phyloP scores from a whole-genome alignment of 2,329 filamentous ascomycete species.

The Colletotrichum chlorophyti region DNA sequence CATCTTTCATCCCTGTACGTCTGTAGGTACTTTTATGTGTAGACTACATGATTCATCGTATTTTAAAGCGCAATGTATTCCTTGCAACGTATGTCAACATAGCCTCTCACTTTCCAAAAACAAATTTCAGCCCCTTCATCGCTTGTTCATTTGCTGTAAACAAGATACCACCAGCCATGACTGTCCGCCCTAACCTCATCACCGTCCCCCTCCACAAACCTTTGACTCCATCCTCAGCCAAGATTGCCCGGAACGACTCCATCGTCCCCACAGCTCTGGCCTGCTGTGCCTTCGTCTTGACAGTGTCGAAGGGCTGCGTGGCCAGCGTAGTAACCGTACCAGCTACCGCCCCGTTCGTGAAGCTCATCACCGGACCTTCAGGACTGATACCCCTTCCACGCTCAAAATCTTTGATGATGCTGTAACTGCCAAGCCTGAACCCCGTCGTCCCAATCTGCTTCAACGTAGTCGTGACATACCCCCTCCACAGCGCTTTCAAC shows the following conservation, averaged over 20 bases:
- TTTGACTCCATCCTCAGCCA: slow-evolving; percentile 14
- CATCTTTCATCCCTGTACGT: no score
- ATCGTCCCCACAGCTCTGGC: slow-evolving; percentile 13
- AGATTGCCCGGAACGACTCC: slow-evolving; percentile 3
- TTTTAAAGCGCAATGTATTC: no score
- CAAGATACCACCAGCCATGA: slow-evolving; percentile 15
- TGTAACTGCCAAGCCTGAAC: slow-evolving; percentile 16
- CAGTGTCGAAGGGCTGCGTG: slow-evolving; percentile 17
- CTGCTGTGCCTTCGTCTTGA: slow-evolving; percentile 20
- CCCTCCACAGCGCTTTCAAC: slow-evolving; percentile 1
- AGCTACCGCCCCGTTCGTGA: slow-evolving; percentile 15
- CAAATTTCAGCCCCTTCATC: slow-evolving; percentile 6
- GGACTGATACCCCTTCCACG: neutral
- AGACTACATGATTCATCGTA: no score
- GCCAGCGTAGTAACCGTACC: slow-evolving; percentile 13
- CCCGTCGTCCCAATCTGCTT: slow-evolving; percentile 21
- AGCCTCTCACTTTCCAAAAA: neutral
- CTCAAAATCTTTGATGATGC: slow-evolving; percentile 24
- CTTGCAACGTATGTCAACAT: no score
- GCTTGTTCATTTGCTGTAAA: slow-evolving; percentile 18
- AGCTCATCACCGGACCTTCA: slow-evolving; percentile 10
- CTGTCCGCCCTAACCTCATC: slow-evolving; percentile 13
- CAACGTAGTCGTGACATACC: slow-evolving; percentile 13
- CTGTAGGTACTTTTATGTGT: no score
- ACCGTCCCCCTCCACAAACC: slow-evolving; percentile 16